Evolutionary conservation across 331 rosid genomes (phyloP).

Genomic region (Arachis monticola): DNA sequence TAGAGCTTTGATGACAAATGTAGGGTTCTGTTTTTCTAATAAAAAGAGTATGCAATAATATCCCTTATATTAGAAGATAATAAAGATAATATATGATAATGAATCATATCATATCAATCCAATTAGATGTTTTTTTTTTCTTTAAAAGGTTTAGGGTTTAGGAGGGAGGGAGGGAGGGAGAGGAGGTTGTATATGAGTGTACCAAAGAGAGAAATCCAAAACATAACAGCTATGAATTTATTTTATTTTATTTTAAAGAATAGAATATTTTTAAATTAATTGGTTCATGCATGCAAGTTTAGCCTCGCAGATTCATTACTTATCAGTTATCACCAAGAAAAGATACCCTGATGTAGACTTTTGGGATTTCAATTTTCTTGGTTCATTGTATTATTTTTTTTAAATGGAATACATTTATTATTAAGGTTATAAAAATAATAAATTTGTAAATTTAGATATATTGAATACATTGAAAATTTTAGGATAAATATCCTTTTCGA

Average conservation of each 20-base stretch:
- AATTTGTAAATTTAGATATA: too few species aligned
- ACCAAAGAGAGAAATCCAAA: conserved; percentile 31
- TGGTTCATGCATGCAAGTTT: conserved; percentile 8
- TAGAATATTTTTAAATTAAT: conserved; percentile 16
- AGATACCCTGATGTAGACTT: too few species aligned
- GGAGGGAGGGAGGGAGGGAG: too few species aligned
- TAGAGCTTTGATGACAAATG: not conserved
- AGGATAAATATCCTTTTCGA: too few species aligned
- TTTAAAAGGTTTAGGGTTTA: not conserved
- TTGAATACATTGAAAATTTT: too few species aligned
- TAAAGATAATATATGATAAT: too few species aligned
- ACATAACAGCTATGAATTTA: conserved; percentile 35
- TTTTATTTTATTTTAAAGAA: too few species aligned
- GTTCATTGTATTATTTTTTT: too few species aligned
- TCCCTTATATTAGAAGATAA: not conserved
- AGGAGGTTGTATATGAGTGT: not conserved
- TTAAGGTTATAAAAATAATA: too few species aligned
- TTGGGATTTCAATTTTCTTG: too few species aligned
- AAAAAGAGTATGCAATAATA: not conserved
- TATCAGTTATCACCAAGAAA: not conserved
- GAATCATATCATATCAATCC: not conserved
- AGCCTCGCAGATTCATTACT: conserved; percentile 6
- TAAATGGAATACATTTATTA: too few species aligned
- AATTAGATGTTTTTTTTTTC: not conserved
- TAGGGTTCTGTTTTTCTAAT: not conserved